A percentile compares a stretch with the other conserved stretches of the same genome.
phyloP scores from a whole-genome alignment of 768 basidiomycete species.

The Xerocomellus dryophilus region DNA sequence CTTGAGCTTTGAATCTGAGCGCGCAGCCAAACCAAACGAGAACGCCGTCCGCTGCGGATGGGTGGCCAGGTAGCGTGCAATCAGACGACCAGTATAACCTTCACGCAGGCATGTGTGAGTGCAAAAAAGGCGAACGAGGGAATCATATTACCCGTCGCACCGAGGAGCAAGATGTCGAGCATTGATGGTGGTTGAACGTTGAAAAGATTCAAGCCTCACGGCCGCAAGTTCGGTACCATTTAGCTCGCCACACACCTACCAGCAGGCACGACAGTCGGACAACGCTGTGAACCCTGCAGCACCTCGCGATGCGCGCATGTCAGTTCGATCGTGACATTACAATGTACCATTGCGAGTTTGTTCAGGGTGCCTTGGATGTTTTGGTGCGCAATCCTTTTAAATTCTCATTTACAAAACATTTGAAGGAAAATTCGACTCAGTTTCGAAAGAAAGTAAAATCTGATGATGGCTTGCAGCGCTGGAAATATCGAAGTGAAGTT shows the following conservation, averaged over 20 bases:
- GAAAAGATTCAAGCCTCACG: constrained; percentile 2
- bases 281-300: neutral
- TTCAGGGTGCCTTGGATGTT: too few species aligned
- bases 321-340: neutral
- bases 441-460: too few species aligned
- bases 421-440: too few species aligned
- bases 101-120: constrained; percentile 10
- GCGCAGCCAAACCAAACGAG: constrained; percentile 65
- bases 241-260: constrained; percentile 2
- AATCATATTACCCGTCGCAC: constrained; percentile 52
- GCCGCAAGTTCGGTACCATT: constrained; percentile 5
- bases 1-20: constrained; percentile 62
- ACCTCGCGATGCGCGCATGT: constrained; percentile 19
- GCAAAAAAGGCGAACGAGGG: neutral
- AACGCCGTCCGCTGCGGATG: constrained; percentile 62
- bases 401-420: neutral
- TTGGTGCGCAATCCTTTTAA: too few species aligned
- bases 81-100: constrained; percentile 71
- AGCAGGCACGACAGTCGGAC: constrained; percentile 1
- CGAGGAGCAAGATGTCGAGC: constrained; percentile 65
- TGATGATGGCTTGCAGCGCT: too few species aligned
- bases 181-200: constrained; percentile 26
- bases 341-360: too few species aligned
- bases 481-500: neutral
- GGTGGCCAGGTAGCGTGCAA: constrained; percentile 59